Percentiles rank a stretch among this genome's conserved stretches.
Evolutionary conservation across 495 filamentous ascomycete species (phyloP).

Genomic region (Oidiodendron maius): DNA sequence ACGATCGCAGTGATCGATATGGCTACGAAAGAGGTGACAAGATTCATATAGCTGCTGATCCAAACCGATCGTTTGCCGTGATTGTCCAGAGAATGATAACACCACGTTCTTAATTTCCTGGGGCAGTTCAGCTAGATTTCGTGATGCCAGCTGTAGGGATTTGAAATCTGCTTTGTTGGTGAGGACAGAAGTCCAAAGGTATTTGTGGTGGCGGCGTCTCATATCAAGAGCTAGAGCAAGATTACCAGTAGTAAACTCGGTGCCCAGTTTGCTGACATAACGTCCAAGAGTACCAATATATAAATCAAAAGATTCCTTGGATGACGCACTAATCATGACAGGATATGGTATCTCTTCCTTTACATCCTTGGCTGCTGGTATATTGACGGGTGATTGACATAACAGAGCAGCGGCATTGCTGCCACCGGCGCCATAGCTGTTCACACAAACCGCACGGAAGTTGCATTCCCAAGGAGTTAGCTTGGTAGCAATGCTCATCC

Average conservation of each 20-base stretch:
- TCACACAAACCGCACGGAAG: conserved; percentile 1
- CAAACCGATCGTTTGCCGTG: no score
- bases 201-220: not conserved
- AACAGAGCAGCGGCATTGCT: conserved; percentile 36
- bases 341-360: no score
- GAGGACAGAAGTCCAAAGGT: not conserved
- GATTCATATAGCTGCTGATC: no score
- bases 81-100: conserved; percentile 32
- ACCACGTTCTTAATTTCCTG: conserved; percentile 11
- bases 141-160: no score
- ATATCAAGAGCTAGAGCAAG: not conserved
- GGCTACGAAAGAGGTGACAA: no score
- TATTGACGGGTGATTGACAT: conserved; percentile 1
- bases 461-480: conserved; percentile 20
- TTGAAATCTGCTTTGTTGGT: no score
- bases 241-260: not conserved
- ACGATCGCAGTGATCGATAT: no score
- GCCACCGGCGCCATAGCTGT: conserved; percentile 42
- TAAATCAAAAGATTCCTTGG: not conserved
- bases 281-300: no score
- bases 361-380: not conserved
- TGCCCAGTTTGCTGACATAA: not conserved
- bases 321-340: conserved; percentile 9
- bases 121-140: not conserved
- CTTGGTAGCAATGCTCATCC: conserved; percentile 26